Conservation (phyloP, 805 yeast species). For the baker's yeast (Saccharomyces cerevisiae) region DNA sequence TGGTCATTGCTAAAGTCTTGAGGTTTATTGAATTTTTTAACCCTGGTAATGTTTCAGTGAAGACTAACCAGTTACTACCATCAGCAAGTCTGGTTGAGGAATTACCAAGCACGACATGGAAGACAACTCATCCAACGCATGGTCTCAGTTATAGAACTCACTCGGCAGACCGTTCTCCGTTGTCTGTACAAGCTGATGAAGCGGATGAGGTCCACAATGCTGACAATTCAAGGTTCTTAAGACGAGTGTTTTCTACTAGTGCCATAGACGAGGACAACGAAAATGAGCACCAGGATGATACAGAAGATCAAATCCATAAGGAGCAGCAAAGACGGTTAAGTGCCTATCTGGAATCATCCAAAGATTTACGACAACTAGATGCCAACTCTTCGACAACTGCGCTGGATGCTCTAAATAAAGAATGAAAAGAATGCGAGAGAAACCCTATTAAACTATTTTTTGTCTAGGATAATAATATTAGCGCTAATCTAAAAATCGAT, state of each 20-base stretch:
- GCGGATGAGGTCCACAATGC: background rate
- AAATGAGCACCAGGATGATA: background rate
- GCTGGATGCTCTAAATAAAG: background rate
- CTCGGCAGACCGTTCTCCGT: background rate
- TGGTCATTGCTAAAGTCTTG: constrained; percentile 38
- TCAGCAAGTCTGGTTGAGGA: background rate
- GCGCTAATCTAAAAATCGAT: background rate
- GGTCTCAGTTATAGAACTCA: background rate
- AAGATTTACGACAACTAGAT: background rate
- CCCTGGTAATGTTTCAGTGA: background rate
- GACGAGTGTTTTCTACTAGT: background rate
- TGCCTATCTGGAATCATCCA: background rate
- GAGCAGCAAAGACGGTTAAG: background rate
- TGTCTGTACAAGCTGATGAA: background rate
- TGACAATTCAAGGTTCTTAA: background rate
- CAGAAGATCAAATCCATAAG: background rate
- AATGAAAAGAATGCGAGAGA: background rate
- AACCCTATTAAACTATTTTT: background rate
- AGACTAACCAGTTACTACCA: background rate
- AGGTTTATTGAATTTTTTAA: constrained; percentile 30
- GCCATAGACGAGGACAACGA: background rate
- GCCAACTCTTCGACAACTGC: background rate
- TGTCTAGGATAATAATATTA: background rate
- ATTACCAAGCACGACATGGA: background rate
- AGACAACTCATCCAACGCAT: background rate